Evolutionary conservation across 176 grass and related monocot genomes (phyloP).

Genomic region (Coix lacrymajobi): DNA sequence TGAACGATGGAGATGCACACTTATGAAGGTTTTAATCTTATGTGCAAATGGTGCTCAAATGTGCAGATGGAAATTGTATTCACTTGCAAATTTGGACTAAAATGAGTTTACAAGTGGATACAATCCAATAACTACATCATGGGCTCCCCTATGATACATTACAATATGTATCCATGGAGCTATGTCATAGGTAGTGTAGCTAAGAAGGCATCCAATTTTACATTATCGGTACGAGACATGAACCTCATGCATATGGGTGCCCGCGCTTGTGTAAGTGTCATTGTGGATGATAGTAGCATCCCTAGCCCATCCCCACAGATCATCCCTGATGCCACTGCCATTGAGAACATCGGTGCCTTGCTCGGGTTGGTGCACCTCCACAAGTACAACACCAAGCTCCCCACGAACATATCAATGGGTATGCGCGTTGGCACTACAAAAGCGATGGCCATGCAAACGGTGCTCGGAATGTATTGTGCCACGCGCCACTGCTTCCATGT

Average conservation of each 20-base stretch:
- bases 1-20: neutral
- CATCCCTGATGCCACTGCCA: constrained; percentile 42
- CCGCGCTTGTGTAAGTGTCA: constrained; percentile 20
- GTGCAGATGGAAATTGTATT: neutral
- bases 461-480: constrained; percentile 40
- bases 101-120: constrained; percentile 7
- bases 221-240: constrained; percentile 41
- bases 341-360: neutral
- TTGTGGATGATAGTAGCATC: constrained; percentile 26
- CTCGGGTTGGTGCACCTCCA: constrained; percentile 22
- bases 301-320: constrained; percentile 56
- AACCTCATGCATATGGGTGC: constrained; percentile 66
- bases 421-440: constrained; percentile 41
- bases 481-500: neutral
- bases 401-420: constrained; percentile 54
- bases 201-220: constrained; percentile 39
- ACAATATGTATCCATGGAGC: neutral
- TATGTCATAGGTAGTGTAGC: constrained; percentile 10
- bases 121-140: neutral
- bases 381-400: constrained; percentile 32
- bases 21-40: neutral
- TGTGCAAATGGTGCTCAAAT: neutral
- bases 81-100: neutral
- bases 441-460: constrained; percentile 43
- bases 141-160: neutral